Conservation (phyloP, 352 stramenopile species). For the Aphanomyces astaci region DNA sequence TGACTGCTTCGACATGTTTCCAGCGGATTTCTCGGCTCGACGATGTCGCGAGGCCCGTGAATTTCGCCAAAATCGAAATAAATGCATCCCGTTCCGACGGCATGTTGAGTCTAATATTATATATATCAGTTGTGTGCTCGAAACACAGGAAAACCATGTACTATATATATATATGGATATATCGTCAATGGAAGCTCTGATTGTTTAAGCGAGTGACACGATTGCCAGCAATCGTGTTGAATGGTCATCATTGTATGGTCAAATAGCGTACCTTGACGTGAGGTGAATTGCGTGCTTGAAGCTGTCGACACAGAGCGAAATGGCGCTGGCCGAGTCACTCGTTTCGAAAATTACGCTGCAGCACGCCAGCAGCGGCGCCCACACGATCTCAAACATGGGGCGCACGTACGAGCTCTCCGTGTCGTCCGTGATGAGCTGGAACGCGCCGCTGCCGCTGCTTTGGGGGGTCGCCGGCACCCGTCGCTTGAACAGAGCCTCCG, state of each 20-base stretch:
- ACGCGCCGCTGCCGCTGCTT: constrained; percentile 26
- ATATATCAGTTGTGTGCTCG: too few relatives aligned
- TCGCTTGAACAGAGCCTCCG: constrained; percentile 62
- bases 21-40: constrained; percentile 89
- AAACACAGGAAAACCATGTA: too few relatives aligned
- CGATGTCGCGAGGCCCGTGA: constrained; percentile 91
- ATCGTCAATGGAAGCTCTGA: too few relatives aligned
- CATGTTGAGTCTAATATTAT: constrained; percentile 68
- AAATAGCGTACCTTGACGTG: constrained; percentile 46
- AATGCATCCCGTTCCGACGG: constrained; percentile 92
- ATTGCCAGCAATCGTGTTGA: too few relatives aligned
- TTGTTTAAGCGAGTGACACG: constrained; percentile 1
- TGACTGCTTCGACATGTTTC: constrained; percentile 98
- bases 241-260: too few relatives aligned
- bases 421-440: constrained; percentile 57
- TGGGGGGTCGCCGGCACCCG: background rate
- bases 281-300: constrained; percentile 95
- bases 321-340: constrained; percentile 86
- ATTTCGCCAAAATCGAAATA: constrained; percentile 94
- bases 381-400: constrained; percentile 99
- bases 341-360: constrained; percentile 96
- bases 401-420: constrained; percentile 72
- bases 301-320: constrained; percentile 91
- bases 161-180: constrained; percentile 29
- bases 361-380: constrained; percentile 93